Evolutionary conservation across 2,329 filamentous ascomycete species (phyloP), one percentile per base, ranked within the genome.

Genomic region (Sporothrix protearum): DNA sequence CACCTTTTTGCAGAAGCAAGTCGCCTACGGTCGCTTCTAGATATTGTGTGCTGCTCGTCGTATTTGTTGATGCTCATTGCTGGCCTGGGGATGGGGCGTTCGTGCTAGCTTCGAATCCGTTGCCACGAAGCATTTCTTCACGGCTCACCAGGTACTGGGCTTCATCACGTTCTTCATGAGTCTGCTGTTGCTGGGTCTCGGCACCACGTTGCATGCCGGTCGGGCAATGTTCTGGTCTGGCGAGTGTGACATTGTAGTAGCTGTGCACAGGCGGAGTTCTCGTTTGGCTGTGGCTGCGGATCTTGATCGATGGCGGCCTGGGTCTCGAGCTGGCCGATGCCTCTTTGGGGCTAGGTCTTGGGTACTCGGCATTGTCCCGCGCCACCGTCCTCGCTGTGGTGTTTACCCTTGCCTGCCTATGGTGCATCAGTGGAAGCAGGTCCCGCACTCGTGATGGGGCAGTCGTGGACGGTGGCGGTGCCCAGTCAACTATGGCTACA

Each of bases 281-380:
- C 71, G 76, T 70, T 8, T 74, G 7, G 7, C 66, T 76, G 1
- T 78, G 77, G 76, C 28, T 77, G 36, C 45, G 77, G 36, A 66
- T 77, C 39, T 30, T 78, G 39, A 70, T 77, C 28, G 75, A 76
- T 33, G 72, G 74, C 30, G 77, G 76, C 22, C 70, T 78, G 76
- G 69, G 69, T 5, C 59, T 71, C 1, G 12, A 66, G 25, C 59
- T 71, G 19, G 28, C 69, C 2, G 55, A 55, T 25, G 69, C 57
- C 2, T 66, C 69, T 5, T 30, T 57, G 3, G 59, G 59, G 10
- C 69, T 71, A 3, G 25, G 57, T 22, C 47, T 71, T 16, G 69
- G 57, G n/a, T 71, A 71, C 36, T 9, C 14, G 2, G 69, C 57
- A 2, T 16, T 71, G 16, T 30, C 69, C 4, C 59, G 59, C 7